Percentiles rank a stretch among this genome's conserved stretches.
phyloP scores from a whole-genome alignment of 345 rosid species.

The Salix dunnii region DNA sequence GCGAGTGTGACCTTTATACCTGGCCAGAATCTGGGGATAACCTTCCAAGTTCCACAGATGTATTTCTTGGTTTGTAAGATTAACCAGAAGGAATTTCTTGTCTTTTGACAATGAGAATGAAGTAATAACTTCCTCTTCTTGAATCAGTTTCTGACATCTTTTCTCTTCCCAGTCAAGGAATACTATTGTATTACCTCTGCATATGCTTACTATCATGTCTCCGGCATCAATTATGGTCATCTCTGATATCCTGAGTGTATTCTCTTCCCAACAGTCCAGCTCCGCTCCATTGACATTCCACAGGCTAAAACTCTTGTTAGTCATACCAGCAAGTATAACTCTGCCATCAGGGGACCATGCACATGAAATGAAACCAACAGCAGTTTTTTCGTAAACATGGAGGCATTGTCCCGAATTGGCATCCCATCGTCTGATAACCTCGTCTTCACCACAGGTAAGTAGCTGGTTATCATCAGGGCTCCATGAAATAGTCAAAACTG shows the following conservation, averaged over 20 bases:
- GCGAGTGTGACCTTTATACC: slow-evolving; percentile 57
- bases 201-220: slow-evolving; percentile 47
- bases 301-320: slow-evolving; percentile 49
- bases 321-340: slow-evolving; percentile 45
- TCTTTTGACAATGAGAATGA: slow-evolving; percentile 60
- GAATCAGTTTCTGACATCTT: slow-evolving; percentile 40
- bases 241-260: slow-evolving; percentile 49
- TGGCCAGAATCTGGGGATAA: slow-evolving; percentile 43
- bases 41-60: slow-evolving; percentile 60
- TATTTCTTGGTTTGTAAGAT: slow-evolving; percentile 61
- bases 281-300: slow-evolving; percentile 60
- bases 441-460: slow-evolving; percentile 60
- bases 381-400: slow-evolving; percentile 47
- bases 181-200: slow-evolving; percentile 44
- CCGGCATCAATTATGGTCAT: slow-evolving; percentile 53
- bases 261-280: slow-evolving; percentile 51
- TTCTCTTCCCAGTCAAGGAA: slow-evolving; percentile 46
- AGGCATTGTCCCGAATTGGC: slow-evolving; percentile 59
- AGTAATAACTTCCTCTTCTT: slow-evolving; percentile 52
- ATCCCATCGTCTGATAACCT: slow-evolving; percentile 58
- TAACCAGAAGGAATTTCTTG: slow-evolving; percentile 49
- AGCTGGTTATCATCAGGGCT: slow-evolving; percentile 57
- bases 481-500: slow-evolving; percentile 58
- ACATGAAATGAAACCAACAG: slow-evolving; percentile 53
- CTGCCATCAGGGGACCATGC: slow-evolving; percentile 64